These are phyloP conservation scores for Cryptococcus sp. DNA, from an alignment of 1,284 basidiomycete species.

Conservation along the genomic window DNA sequence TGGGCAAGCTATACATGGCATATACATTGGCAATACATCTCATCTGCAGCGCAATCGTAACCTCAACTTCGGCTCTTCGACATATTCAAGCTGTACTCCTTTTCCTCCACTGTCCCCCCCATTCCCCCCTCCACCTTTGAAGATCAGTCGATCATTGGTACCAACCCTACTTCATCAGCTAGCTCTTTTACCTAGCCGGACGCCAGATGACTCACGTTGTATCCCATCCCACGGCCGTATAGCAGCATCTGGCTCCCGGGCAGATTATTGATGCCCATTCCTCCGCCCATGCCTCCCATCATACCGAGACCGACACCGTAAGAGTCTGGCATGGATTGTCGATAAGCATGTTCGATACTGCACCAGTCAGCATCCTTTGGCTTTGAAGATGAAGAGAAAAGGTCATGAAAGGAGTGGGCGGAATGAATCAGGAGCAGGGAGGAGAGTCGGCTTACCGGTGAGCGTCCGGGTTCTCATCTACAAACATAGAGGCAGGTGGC, in stretches of 20 bases:
- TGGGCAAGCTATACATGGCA: no score
- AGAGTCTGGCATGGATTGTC: constrained; percentile 30
- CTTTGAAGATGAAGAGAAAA: not conserved
- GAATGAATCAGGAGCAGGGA: not conserved
- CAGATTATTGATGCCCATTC: constrained; percentile 25
- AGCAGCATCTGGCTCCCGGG: constrained; percentile 29
- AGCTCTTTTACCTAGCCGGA: no score
- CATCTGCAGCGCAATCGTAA: no score
- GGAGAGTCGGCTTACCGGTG: constrained; percentile 23
- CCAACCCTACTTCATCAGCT: no score
- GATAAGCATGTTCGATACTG: constrained; percentile 35
- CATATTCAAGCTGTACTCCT: no score
- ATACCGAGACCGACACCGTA: constrained; percentile 31
- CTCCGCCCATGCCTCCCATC: constrained; percentile 22
- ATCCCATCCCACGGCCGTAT: constrained; percentile 25
- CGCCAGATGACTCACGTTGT: constrained; percentile 8
- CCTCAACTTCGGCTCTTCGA: no score
- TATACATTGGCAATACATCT: no score
- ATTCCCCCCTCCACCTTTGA: no score
- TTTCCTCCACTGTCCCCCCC: no score
- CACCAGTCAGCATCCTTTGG: not conserved
- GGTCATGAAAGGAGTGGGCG: constrained; percentile 2
- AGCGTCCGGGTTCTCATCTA: constrained; percentile 35
- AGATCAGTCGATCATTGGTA: no score
- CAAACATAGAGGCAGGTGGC: constrained; percentile 31